phyloP scores from a whole-genome alignment of 495 filamentous ascomycete species.

The Neurospora sp. region DNA sequence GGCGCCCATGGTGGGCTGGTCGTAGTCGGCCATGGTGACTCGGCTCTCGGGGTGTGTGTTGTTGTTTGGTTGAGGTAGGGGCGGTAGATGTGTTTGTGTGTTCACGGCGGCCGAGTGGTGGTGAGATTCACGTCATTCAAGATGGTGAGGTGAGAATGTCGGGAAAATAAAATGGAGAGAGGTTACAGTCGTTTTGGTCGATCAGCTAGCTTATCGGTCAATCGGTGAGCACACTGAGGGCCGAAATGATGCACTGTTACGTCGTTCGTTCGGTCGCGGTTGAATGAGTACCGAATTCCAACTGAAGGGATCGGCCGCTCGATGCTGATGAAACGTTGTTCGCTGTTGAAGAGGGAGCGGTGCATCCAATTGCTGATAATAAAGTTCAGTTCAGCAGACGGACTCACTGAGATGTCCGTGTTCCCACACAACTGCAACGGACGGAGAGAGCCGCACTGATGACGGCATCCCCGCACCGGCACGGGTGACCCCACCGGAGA shows the following conservation, averaged over 20 bases:
- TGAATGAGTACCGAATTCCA: not conserved
- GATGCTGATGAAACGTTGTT: not conserved
- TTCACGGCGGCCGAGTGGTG: not conserved
- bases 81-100: not conserved
- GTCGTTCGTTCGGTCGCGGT: not conserved
- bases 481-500: not conserved
- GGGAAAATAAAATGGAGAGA: not conserved
- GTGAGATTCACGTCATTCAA: not conserved
- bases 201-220: not conserved
- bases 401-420: not conserved
- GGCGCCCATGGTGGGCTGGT: slow-evolving; percentile 1
- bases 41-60: too few relatives aligned
- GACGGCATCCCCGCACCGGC: not conserved
- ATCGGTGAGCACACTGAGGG: not conserved
- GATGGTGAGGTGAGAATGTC: not conserved
- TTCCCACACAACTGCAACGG: not conserved
- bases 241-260: not conserved
- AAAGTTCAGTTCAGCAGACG: not conserved
- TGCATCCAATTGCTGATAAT: not conserved
- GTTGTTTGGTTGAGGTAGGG: too few relatives aligned
- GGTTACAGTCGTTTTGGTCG: not conserved
- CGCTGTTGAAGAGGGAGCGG: not conserved
- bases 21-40: not conserved
- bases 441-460: not conserved
- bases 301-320: not conserved